Base-by-base conservation (phyloP, 306 rosid genomes). In the Carpinus fangiana region DNA sequence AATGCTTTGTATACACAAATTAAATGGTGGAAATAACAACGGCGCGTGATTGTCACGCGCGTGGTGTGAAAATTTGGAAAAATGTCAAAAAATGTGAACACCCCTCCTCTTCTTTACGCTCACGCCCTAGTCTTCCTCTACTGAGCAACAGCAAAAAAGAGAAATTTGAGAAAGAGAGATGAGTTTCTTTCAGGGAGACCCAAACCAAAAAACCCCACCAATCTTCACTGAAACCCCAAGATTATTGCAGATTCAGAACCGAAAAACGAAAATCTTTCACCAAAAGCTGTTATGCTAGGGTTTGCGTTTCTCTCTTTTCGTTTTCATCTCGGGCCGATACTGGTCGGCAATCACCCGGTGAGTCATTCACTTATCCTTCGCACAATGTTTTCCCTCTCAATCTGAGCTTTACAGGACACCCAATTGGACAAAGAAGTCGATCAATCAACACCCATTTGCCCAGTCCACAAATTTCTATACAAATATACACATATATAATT, bases 211-310 rank as follows among this genome's bases (percentile, higher is more conserved):
- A 70, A 46, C 82, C 5, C 61, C 60, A 53, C 77, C 73, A 70
- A 71, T 85, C 79, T 69, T 76, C 87, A 5, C 20, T 77, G 60
- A 59, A 60, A 20, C 76, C 16, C 80, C 38, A 3, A 18, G 8
- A 36, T 47, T 34, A 41, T 45, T 66, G 18, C 9, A 47, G 68
- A 74, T 72, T 65, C 59, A 38, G 31, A 55, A 71, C 36, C 50
- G 26, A 2, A 70, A 8, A 4, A 6, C 46, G 31, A 20, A 70
- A 50, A 69, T 68, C 74, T 31, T 83, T 41, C 20, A 54, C 5
- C 72, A 41, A 60, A 71, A 83, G 45, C 76, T 59, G 78, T 78
- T 82, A 79, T 90, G 28, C 86, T 90, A 93, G 97, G 97, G 96
- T 92, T 89, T 90, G 76, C 36, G 12, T 41, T 78, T 53, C 23